Conservation (phyloP, 495 filamentous ascomycete genomes). For the Tuber melanosporum region DNA sequence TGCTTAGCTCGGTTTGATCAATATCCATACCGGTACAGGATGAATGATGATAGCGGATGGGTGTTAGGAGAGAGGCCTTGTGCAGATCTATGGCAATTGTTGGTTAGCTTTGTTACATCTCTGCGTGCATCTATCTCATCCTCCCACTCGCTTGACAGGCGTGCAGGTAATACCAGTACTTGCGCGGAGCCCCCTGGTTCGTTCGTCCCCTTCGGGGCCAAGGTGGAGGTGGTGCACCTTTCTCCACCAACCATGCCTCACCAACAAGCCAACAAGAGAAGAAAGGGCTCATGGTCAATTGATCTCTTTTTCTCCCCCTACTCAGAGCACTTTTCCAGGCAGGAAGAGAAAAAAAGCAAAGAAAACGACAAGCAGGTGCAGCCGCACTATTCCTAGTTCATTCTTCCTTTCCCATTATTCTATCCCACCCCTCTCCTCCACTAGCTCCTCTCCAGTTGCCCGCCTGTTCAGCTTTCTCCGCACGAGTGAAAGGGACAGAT, state of each 20-base stretch:
- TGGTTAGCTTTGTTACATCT: slow-evolving; percentile 21
- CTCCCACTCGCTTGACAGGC: slow-evolving; percentile 36
- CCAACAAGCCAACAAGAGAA: slow-evolving; percentile 34
- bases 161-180: slow-evolving; percentile 15
- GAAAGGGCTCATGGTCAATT: slow-evolving; percentile 15
- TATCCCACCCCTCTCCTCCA: slow-evolving; percentile 22
- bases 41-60: slow-evolving; percentile 17
- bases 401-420: slow-evolving; percentile 14
- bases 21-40: not conserved
- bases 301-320: slow-evolving; percentile 28
- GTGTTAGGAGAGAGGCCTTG: slow-evolving; percentile 31
- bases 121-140: slow-evolving; percentile 39
- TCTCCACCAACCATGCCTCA: slow-evolving; percentile 27
- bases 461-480: slow-evolving; percentile 34
- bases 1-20: not conserved
- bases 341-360: not conserved
- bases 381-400: slow-evolving; percentile 19
- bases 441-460: slow-evolving; percentile 13
- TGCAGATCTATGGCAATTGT: slow-evolving; percentile 38
- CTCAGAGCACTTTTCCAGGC: slow-evolving; percentile 16
- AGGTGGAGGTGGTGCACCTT: slow-evolving; percentile 14
- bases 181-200: slow-evolving; percentile 25
- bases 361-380: slow-evolving; percentile 12
- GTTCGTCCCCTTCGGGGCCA: slow-evolving; percentile 29
- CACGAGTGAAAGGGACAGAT: slow-evolving; percentile 22